These are phyloP conservation scores for Candida qinlingensis DNA, from an alignment of 805 yeast genomes.

Conservation along the genomic window DNA sequence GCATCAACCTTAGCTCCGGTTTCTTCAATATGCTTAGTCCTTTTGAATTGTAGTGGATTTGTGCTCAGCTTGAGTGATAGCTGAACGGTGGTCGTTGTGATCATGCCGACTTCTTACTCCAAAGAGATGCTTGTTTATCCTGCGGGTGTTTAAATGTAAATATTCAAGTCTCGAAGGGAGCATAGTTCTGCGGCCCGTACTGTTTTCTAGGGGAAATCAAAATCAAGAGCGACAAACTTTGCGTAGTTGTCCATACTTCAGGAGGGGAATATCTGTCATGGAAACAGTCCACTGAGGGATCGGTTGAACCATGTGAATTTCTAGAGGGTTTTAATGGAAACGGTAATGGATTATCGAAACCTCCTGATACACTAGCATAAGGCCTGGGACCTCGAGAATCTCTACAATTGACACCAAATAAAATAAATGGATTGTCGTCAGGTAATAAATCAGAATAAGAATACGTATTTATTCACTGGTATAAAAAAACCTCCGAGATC, in stretches of 20 bases:
- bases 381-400: no score
- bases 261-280: not conserved
- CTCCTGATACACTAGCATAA: no score
- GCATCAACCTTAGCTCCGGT: constrained; percentile 3
- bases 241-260: not conserved
- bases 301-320: no score
- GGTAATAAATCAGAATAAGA: no score
- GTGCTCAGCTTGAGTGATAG: constrained; percentile 5
- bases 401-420: no score
- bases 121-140: not conserved
- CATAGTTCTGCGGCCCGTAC: no score
- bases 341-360: no score
- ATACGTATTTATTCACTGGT: no score
- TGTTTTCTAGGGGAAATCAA: not conserved
- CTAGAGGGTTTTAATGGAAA: no score
- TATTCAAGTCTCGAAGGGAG: not conserved
- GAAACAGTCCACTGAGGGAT: no score
- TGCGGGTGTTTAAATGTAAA: not conserved
- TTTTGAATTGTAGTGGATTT: constrained; percentile 13
- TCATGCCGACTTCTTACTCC: not conserved
- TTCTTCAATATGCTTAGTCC: not conserved
- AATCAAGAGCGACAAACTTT: not conserved
- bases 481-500: no score
- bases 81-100: not conserved
- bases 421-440: no score